These are phyloP conservation scores for Auxenochlorella pyrenoidosa DNA, from an alignment of 139 green algal species.

Conservation along the genomic window DNA sequence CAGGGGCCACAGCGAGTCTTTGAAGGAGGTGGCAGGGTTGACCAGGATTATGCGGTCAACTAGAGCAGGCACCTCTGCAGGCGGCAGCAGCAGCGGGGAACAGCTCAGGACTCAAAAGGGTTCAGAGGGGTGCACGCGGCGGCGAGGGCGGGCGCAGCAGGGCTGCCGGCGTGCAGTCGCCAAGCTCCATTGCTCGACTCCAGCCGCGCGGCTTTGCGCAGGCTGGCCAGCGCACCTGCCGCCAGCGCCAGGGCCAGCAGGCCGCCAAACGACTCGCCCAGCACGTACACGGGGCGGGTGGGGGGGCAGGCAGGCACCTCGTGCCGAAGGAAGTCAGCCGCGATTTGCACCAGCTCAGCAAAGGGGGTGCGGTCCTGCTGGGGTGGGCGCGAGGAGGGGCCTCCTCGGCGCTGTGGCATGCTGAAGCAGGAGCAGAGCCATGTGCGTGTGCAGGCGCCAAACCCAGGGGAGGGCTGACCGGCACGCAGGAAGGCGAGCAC, in stretches of 20 bases:
- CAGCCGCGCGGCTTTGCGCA: background rate
- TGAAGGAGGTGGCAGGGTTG: conserved; percentile 91
- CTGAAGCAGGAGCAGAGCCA: background rate
- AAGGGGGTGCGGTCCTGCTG: conserved; percentile 77
- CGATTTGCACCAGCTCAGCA: conserved; percentile 59
- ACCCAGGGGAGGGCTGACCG: background rate
- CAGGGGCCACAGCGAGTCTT: conserved; percentile 71
- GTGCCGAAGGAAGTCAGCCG: conserved; percentile 32
- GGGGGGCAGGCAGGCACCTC: conserved; percentile 43
- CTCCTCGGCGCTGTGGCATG: background rate
- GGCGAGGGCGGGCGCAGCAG: background rate
- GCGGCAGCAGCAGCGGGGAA: background rate
- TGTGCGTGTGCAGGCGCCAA: background rate
- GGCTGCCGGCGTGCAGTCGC: too few species aligned
- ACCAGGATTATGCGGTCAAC: conserved; percentile 79
- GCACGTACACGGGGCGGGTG: conserved; percentile 84
- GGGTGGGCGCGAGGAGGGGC: conserved; percentile 62
- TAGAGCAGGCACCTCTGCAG: conserved; percentile 32
- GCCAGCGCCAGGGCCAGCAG: conserved; percentile 82
- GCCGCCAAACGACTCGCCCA: conserved; percentile 91
- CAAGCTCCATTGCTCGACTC: too few species aligned
- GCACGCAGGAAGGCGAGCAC: background rate
- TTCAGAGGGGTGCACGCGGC: too few species aligned
- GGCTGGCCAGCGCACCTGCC: background rate
- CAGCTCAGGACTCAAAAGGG: too few species aligned